Percentiles rank a stretch among this genome's conserved stretches.
These are phyloP conservation scores for Nemania diffusa DNA, from an alignment of 2,329 filamentous ascomycete genomes.

Conservation along the genomic window DNA sequence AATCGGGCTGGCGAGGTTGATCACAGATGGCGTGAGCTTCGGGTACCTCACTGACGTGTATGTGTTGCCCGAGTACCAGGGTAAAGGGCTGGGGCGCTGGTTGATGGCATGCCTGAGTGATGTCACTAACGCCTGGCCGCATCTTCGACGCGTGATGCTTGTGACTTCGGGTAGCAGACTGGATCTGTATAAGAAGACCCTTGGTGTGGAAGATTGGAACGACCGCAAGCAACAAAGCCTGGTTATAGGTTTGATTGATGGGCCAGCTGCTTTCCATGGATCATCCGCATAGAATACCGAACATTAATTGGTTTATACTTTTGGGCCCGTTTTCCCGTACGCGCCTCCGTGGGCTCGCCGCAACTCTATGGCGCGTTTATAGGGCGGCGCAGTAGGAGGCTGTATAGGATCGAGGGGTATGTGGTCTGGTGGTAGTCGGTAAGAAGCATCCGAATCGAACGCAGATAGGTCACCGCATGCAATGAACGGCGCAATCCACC, in stretches of 20 bases:
- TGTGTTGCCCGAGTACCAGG: conserved; percentile 60
- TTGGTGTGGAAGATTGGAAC: conserved; percentile 58
- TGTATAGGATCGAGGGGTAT: conserved; percentile 92
- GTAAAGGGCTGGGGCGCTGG: conserved; percentile 64
- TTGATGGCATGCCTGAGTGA: conserved; percentile 63
- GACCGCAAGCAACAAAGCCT: conserved; percentile 57
- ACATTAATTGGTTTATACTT: conserved; percentile 39
- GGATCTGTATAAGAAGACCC: conserved; percentile 59
- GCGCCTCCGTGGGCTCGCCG: conserved; percentile 79
- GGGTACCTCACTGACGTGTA: conserved; percentile 73
- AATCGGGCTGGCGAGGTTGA: conserved; percentile 69
- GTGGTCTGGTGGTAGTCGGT: conserved; percentile 85
- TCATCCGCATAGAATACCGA: conserved; percentile 8
- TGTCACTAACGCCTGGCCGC: conserved; percentile 57
- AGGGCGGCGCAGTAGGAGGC: conserved; percentile 94
- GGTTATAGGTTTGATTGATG: conserved; percentile 44
- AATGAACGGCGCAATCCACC: conserved; percentile 95
- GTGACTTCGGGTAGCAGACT: conserved; percentile 55
- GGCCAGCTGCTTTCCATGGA: conserved; percentile 39
- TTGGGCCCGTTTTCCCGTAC: conserved; percentile 73
- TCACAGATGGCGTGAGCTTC: conserved; percentile 76
- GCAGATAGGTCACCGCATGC: conserved; percentile 96
- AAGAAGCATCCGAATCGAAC: conserved; percentile 96
- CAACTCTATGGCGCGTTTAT: conserved; percentile 89
- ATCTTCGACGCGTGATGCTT: conserved; percentile 68